phyloP scores from a whole-genome alignment of 495 filamentous ascomycete species.

The Lasiosphaeriaceae sp. region DNA sequence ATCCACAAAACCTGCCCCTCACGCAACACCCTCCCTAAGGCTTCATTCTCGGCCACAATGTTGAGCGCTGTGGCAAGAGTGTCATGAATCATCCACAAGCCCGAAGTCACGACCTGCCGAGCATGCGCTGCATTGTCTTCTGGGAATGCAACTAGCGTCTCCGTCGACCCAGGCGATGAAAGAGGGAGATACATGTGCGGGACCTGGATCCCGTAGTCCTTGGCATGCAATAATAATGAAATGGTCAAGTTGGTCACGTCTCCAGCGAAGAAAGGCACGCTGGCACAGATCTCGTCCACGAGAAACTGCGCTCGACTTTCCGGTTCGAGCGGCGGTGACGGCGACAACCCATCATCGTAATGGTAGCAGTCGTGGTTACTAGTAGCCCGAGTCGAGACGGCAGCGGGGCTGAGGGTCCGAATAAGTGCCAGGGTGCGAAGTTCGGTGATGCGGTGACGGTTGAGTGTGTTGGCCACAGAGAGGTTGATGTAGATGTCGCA shows the following conservation, averaged over 20 bases:
- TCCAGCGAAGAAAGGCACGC: neutral
- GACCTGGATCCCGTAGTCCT: neutral
- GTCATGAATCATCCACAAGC: neutral
- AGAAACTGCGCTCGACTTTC: neutral
- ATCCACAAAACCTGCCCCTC: neutral
- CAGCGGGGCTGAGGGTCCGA: neutral
- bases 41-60: neutral
- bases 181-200: neutral
- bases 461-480: neutral
- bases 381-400: neutral
- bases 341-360: neutral
- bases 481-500: neutral
- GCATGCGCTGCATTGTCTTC: neutral
- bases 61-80: neutral
- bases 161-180: neutral
- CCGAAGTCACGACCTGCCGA: neutral
- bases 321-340: neutral
- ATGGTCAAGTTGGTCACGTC: neutral
- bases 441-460: constrained; percentile 1
- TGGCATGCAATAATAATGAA: neutral
- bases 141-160: neutral
- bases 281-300: neutral
- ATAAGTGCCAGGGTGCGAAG: neutral
- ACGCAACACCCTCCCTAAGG: neutral
- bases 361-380: neutral